A percentile compares a stretch with the other conserved stretches of the same genome.
phyloP scores from a whole-genome alignment of 306 rosid genomes.

The Prunus mume region DNA sequence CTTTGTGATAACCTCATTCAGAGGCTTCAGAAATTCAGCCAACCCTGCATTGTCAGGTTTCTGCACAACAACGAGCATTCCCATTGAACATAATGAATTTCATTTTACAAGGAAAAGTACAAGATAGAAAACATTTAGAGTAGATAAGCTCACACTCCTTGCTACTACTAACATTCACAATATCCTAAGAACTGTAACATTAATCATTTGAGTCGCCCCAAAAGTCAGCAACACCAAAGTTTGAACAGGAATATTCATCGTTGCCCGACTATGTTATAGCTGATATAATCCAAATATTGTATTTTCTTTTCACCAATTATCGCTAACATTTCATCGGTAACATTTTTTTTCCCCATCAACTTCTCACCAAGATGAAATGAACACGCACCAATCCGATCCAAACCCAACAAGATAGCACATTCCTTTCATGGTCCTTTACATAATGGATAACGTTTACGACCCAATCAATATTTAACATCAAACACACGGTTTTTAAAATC shows the following conservation, averaged over 20 bases:
- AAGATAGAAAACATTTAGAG: background rate
- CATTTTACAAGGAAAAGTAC: background rate
- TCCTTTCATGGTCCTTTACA: background rate
- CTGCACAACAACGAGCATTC: slow-evolving; percentile 40
- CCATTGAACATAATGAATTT: slow-evolving; percentile 5
- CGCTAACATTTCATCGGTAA: background rate
- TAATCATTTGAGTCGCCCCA: background rate
- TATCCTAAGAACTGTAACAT: background rate
- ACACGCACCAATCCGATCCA: background rate
- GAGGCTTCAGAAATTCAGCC: slow-evolving; percentile 81
- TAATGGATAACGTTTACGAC: background rate
- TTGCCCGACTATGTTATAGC: too few species aligned
- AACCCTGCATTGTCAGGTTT: slow-evolving; percentile 76
- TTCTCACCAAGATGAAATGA: background rate
- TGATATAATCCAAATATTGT: background rate
- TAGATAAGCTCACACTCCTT: background rate
- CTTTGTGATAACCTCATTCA: slow-evolving; percentile 65
- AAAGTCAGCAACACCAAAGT: background rate
- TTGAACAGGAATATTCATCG: background rate
- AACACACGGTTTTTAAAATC: background rate
- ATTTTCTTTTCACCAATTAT: background rate
- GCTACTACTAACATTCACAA: background rate
- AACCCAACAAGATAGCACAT: background rate
- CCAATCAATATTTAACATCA: background rate
- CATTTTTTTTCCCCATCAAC: background rate